Conservation (phyloP, 176 grass and related monocot genomes). For the Elaeis guineensis region DNA sequence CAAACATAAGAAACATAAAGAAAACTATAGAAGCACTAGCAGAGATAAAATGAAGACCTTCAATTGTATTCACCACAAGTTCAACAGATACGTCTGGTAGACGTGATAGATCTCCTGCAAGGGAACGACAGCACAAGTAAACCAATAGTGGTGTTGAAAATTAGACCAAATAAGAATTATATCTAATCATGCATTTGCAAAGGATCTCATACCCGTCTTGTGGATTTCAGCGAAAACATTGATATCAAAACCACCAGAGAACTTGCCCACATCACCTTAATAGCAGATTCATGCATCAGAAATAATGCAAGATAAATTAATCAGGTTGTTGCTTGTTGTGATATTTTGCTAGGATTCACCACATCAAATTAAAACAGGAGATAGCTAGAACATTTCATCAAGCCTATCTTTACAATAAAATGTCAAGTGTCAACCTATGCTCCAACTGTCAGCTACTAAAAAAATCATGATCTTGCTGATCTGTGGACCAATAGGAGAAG, state of each 20-base stretch:
- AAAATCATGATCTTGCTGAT: no score
- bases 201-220: constrained; percentile 40
- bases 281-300: constrained; percentile 12
- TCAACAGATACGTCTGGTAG: constrained; percentile 79
- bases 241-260: constrained; percentile 97
- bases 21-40: neutral
- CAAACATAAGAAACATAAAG: neutral
- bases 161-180: neutral
- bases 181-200: neutral
- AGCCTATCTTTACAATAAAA: no score
- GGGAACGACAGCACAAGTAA: constrained; percentile 5
- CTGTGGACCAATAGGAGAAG: no score
- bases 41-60: constrained; percentile 34
- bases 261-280: constrained; percentile 53
- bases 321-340: no score
- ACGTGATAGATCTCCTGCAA: constrained; percentile 54
- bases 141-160: neutral
- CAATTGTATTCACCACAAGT: constrained; percentile 71
- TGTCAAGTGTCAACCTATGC: no score
- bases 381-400: no score
- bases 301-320: no score
- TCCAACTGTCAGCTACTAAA: no score
- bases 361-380: no score
- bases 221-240: constrained; percentile 78
- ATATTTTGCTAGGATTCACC: no score